These are phyloP conservation scores for Ceratobasidium sp. DNA, from an alignment of 1,284 basidiomycete genomes.

Conservation along the genomic window DNA sequence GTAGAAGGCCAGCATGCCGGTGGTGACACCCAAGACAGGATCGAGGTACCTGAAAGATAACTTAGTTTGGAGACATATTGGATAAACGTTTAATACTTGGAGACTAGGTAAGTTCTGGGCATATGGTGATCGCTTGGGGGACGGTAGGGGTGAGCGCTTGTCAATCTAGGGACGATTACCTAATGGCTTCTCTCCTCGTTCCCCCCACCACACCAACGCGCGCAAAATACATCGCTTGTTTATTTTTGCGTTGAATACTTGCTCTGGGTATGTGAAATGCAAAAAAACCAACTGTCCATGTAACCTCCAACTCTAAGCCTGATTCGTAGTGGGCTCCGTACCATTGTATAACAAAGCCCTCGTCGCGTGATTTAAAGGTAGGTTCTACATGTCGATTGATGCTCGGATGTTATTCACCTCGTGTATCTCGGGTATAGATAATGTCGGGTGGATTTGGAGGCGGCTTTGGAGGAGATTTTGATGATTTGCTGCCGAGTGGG, in stretches of 20 bases:
- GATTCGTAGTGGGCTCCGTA: too few relatives aligned
- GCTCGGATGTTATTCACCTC: not conserved
- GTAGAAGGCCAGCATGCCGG: slow-evolving; percentile 81
- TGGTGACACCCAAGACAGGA: slow-evolving; percentile 80
- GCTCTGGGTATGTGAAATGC: not conserved
- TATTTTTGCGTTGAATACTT: not conserved
- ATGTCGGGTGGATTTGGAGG: slow-evolving; percentile 29
- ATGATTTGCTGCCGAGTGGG: slow-evolving; percentile 70
- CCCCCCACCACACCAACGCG: not conserved
- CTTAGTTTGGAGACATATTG: slow-evolving; percentile 1
- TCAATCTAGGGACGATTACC: not conserved
- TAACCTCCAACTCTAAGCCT: too few relatives aligned
- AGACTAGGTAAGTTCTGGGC: slow-evolving; percentile 33
- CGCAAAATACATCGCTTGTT: too few relatives aligned
- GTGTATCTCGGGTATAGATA: not conserved
- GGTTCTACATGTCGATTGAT: not conserved
- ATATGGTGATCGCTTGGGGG: not conserved
- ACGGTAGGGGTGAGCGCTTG: not conserved
- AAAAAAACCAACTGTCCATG: not conserved
- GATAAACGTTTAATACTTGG: slow-evolving; percentile 21
- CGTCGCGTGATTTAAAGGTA: not conserved
- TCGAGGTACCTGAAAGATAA: slow-evolving; percentile 62
- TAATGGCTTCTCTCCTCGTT: not conserved
- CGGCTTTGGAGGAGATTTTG: slow-evolving; percentile 55
- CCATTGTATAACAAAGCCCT: not conserved